Conservation (phyloP, 2,329 filamentous ascomycete species). For the Aspergillus vadensis region DNA sequence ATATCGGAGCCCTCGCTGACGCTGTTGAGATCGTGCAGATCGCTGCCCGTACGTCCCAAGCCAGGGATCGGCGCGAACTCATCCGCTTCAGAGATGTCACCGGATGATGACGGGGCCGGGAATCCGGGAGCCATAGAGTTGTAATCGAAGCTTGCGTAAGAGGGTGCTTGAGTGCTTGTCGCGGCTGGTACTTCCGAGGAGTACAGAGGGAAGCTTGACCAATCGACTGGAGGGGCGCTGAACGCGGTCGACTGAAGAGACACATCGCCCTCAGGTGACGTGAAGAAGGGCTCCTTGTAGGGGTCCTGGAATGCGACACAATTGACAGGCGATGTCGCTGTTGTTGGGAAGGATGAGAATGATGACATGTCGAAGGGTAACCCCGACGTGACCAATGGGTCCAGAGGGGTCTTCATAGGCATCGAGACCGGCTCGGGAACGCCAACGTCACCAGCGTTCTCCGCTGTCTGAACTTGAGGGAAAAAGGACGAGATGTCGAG, state of each 20-base stretch:
- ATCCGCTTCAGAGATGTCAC: slow-evolving; percentile 52
- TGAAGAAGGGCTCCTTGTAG: slow-evolving; percentile 45
- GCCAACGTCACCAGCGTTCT: slow-evolving; percentile 24
- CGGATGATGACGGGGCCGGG: slow-evolving; percentile 50
- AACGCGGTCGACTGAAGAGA: slow-evolving; percentile 42
- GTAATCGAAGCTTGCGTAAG: slow-evolving; percentile 50
- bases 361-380: slow-evolving; percentile 44
- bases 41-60: slow-evolving; percentile 30
- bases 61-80: slow-evolving; percentile 43
- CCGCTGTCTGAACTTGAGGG: slow-evolving; percentile 29
- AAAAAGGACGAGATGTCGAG: slow-evolving; percentile 37
- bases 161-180: slow-evolving; percentile 48
- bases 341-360: slow-evolving; percentile 39
- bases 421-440: slow-evolving; percentile 28
- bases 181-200: slow-evolving; percentile 40
- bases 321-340: slow-evolving; percentile 35
- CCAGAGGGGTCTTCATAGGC: slow-evolving; percentile 33
- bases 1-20: slow-evolving; percentile 45
- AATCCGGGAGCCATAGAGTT: slow-evolving; percentile 42
- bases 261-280: slow-evolving; percentile 46
- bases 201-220: slow-evolving; percentile 51
- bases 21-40: slow-evolving; percentile 44
- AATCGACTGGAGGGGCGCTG: slow-evolving; percentile 49
- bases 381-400: slow-evolving; percentile 38
- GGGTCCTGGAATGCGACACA: slow-evolving; percentile 41